Base-by-base conservation (phyloP, 345 rosid genomes). In the Hirschfeldia incana region DNA sequence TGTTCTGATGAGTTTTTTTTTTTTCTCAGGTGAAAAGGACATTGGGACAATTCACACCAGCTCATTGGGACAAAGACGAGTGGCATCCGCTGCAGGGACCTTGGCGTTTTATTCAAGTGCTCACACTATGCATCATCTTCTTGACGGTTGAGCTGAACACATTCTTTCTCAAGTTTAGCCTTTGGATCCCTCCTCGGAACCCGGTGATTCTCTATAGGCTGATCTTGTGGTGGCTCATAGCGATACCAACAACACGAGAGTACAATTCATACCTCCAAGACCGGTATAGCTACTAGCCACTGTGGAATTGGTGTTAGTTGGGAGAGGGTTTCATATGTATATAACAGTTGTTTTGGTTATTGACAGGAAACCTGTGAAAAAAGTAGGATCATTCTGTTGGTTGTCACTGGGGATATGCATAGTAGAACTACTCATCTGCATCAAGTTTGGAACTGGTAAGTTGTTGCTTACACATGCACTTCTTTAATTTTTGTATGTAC, bases 381-480 rank as follows among this genome's bases (percentile, higher is more conserved):
- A 95, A 85, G 97, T 95, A 3, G 99, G 99, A 76, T 88, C 99
- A n/a, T 93, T 93, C 81, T 94, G 97, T 73, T 95, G 99, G 99
- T 91, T 95, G 59, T 95, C 99, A 4, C 85, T 95, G 32, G 99
- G 97, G 7, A 90, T 95, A 37, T 93, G 98, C 90, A 95, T 93
- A 13, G 86, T 95, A 37, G 99, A 95, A 78, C 99, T 95, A 81
- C 94, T 93, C 69, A 90, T 93, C 74, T 93, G 98, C 85, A 93
- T 93, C 87, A 95, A 95, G 84, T 95, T 93, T 86, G 99, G 99
- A 61, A 92, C 83, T 77, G 99, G 99, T 95, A 82, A 5, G 83
- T 59, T 78, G 58, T 79, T 53, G 60, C 36, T 60, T 67, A 46
- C 10, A 67, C 13, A 75, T 39, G 32, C 70, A 60, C 39, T 72